phyloP scores from a whole-genome alignment of 352 stramenopile genomes.

The Phytopythium kandeliae region DNA sequence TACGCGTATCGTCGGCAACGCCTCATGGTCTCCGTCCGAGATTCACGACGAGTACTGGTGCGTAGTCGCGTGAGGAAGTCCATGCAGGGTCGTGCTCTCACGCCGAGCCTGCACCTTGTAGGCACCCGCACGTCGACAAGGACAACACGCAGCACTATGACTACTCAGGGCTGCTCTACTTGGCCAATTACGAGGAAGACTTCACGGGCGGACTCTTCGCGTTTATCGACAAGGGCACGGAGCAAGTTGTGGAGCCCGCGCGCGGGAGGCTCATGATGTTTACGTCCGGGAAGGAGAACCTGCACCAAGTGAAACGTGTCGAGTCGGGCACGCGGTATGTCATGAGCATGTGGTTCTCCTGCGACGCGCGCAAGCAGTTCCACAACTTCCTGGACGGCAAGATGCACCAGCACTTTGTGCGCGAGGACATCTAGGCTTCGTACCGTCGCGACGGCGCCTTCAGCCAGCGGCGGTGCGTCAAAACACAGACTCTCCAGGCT shows the following conservation, averaged over 20 bases:
- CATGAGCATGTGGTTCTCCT: constrained; percentile 94
- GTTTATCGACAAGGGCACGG: constrained; percentile 77
- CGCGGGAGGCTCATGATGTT: constrained; percentile 87
- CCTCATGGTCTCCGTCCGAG: constrained; percentile 64
- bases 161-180: constrained; percentile 89
- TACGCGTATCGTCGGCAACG: constrained; percentile 83
- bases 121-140: constrained; percentile 89
- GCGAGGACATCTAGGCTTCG: constrained; percentile 19
- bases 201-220: constrained; percentile 89
- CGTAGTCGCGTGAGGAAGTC: constrained; percentile 1
- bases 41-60: constrained; percentile 92
- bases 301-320: constrained; percentile 76
- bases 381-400: constrained; percentile 89
- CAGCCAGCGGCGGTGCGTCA: background rate
- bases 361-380: constrained; percentile 77
- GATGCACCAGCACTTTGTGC: constrained; percentile 73
- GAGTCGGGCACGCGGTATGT: constrained; percentile 79
- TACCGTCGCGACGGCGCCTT: background rate
- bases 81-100: too few species aligned
- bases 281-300: constrained; percentile 85
- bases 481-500: background rate
- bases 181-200: constrained; percentile 74
- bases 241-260: constrained; percentile 70
- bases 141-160: constrained; percentile 93
- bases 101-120: constrained; percentile 12